Conservation (phyloP, 2,329 filamentous ascomycete species). For the Xylariales sp. region DNA sequence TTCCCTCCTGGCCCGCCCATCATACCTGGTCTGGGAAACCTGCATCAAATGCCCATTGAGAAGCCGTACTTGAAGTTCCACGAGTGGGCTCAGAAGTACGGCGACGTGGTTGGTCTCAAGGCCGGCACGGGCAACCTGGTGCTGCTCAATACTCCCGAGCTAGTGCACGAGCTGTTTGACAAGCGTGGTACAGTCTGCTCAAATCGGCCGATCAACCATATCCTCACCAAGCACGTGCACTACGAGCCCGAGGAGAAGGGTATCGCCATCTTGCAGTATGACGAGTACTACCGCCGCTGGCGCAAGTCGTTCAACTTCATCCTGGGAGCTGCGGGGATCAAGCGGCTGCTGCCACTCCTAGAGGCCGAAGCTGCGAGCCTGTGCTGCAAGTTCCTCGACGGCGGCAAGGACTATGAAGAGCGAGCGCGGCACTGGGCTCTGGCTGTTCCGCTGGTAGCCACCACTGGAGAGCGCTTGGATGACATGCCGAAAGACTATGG, state of each 20-base stretch:
- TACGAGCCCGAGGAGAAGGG: conserved; percentile 4
- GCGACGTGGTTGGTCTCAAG: conserved; percentile 6
- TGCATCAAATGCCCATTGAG: conserved; percentile 4
- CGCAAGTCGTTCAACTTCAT: conserved; percentile 7
- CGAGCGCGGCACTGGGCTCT: conserved; percentile 1
- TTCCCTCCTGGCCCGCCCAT: conserved; percentile 8
- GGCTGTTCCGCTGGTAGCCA: conserved; percentile 4
- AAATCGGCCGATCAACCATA: conserved; percentile 5
- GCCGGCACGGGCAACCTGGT: conserved; percentile 5
- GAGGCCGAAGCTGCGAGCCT: conserved; percentile 7
- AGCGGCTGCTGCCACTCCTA: conserved; percentile 5
- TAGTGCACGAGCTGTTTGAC: conserved; percentile 6
- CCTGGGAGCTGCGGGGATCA: conserved; percentile 2
- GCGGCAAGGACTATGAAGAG: conserved; percentile 1
- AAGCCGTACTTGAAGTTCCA: conserved; percentile 5
- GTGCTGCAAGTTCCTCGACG: conserved; percentile 3
- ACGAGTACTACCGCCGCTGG: conserved; percentile 8
- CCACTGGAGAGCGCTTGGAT: conserved; percentile 2
- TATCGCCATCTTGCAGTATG: conserved; percentile 6
- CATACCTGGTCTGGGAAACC: conserved; percentile 5
- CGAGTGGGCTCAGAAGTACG: conserved; percentile 6
- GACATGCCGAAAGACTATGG: background rate
- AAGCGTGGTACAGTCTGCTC: conserved; percentile 6
- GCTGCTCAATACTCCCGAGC: background rate
- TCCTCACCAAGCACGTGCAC: conserved; percentile 5